Conservation (phyloP, 768 basidiomycete genomes). For the Neoboletus subvelutipes region DNA sequence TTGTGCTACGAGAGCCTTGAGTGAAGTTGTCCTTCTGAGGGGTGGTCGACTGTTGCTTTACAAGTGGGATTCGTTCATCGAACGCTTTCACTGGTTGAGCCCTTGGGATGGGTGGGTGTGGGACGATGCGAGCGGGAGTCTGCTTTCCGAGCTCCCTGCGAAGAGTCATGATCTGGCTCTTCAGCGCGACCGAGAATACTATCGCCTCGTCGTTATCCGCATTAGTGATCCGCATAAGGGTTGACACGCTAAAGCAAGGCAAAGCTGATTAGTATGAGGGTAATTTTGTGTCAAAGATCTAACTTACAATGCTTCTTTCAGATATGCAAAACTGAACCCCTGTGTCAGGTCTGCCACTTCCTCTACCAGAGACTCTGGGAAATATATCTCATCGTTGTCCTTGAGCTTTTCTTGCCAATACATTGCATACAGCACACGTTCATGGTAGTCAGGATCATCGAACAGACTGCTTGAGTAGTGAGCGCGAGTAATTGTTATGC, state of each 20-base stretch:
- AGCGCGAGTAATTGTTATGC: neutral
- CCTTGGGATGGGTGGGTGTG: neutral
- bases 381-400: conserved; percentile 58
- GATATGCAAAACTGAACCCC: conserved; percentile 80
- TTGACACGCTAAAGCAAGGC: conserved; percentile 53
- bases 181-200: conserved; percentile 51
- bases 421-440: conserved; percentile 63
- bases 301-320: conserved; percentile 87
- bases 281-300: neutral
- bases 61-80: neutral
- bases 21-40: conserved; percentile 1
- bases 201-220: conserved; percentile 48
- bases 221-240: conserved; percentile 63
- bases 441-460: conserved; percentile 63
- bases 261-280: neutral
- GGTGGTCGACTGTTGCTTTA: neutral
- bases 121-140: neutral
- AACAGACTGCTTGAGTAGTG: conserved; percentile 50
- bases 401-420: conserved; percentile 83
- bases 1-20: neutral
- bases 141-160: conserved; percentile 64
- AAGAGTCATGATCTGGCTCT: conserved; percentile 58
- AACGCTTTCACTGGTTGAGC: neutral
- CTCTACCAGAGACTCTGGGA: conserved; percentile 63
- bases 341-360: conserved; percentile 60